phyloP scores from a whole-genome alignment of 805 yeast genomes.

The Yarrowia divulgata region DNA sequence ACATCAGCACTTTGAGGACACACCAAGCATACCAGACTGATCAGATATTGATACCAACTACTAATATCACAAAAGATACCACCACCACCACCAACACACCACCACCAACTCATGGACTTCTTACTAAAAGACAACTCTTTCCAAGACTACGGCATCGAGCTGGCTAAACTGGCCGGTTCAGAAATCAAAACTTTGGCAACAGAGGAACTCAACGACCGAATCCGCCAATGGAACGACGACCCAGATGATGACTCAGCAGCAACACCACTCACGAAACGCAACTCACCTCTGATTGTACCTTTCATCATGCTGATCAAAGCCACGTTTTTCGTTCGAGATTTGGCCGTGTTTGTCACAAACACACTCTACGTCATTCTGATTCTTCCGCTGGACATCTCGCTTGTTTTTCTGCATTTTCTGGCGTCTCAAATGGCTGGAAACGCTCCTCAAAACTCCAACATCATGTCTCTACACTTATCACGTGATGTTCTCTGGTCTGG shows the following conservation, averaged over 20 bases:
- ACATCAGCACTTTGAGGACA: too few relatives aligned
- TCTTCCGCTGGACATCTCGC: background rate
- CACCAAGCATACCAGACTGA: too few relatives aligned
- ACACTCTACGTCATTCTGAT: background rate
- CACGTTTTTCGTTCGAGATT: background rate
- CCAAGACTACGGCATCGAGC: slow-evolving; percentile 22
- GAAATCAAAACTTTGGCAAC: background rate
- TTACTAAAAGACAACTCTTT: slow-evolving; percentile 2
- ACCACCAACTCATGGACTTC: slow-evolving; percentile 2
- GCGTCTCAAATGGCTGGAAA: background rate
- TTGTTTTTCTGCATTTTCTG: slow-evolving; percentile 4
- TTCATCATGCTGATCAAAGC: slow-evolving; percentile 9
- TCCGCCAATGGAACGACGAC: background rate
- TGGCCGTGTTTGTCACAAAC: slow-evolving; percentile 13
- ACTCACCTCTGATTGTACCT: slow-evolving; percentile 5
- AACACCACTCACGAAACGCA: background rate
- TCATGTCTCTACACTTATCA: background rate
- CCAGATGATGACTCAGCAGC: background rate
- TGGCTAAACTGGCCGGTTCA: background rate
- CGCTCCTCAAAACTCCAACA: background rate
- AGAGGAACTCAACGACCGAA: background rate
- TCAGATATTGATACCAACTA: too few relatives aligned
- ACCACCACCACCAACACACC: background rate
- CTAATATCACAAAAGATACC: background rate
- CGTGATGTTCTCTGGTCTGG: slow-evolving; percentile 26